Percentiles rank a stretch among this genome's conserved stretches.
phyloP scores from a whole-genome alignment of 805 yeast genomes.

The Monosporozyma yasuniensis region DNA sequence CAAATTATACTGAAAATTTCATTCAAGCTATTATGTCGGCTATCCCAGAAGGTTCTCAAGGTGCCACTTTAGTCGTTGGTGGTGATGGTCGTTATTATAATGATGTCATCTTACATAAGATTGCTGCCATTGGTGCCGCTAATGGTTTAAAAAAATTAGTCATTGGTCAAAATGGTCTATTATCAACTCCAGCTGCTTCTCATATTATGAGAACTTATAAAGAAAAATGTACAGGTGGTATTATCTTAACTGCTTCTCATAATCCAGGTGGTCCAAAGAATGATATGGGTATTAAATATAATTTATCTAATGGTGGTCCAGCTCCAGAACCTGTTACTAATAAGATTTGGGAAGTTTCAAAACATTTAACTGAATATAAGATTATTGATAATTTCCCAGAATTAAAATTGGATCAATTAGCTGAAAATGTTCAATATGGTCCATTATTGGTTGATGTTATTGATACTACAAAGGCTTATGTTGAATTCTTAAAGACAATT shows the following conservation, averaged over 20 bases:
- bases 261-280: conserved; percentile 95
- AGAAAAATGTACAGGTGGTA: conserved; percentile 77
- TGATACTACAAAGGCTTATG: conserved; percentile 73
- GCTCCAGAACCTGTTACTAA: conserved; percentile 95
- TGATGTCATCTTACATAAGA: conserved; percentile 68
- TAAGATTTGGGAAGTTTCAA: conserved; percentile 68
- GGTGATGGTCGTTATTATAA: conserved; percentile 97
- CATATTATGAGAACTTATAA: conserved; percentile 68
- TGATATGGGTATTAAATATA: conserved; percentile 94
- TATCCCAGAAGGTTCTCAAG: conserved; percentile 84
- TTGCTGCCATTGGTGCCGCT: conserved; percentile 79
- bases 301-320: conserved; percentile 93
- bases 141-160: conserved; percentile 82
- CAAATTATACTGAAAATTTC: conserved; percentile 85
- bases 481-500: conserved; percentile 67
- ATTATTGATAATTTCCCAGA: conserved; percentile 48
- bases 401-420: conserved; percentile 54
- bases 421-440: conserved; percentile 41
- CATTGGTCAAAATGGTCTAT: conserved; percentile 78
- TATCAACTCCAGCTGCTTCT: conserved; percentile 98
- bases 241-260: conserved; percentile 92
- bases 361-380: conserved; percentile 50
- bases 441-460: conserved; percentile 70
- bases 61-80: conserved; percentile 78
- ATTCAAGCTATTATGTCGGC: conserved; percentile 77